A percentile compares a stretch with the other conserved stretches of the same genome.
Conservation (phyloP, 2,329 filamentous ascomycete genomes). For the Tolypocladium ovalisporum region DNA sequence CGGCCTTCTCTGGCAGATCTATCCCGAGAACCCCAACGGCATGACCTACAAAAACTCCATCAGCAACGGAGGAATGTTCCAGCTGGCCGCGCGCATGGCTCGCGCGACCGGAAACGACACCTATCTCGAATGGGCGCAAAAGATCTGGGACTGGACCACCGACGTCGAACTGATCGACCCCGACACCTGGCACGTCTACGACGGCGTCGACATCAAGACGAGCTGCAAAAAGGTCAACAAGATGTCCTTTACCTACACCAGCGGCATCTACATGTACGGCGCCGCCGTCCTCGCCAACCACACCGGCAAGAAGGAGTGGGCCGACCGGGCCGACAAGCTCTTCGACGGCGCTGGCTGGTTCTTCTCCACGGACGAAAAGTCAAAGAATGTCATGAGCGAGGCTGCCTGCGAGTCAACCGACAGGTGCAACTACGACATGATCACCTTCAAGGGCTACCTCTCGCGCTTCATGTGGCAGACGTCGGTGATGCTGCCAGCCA, state of each 20-base stretch:
- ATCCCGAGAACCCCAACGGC: slow-evolving; percentile 58
- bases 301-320: slow-evolving; percentile 43
- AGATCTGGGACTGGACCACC: slow-evolving; percentile 55
- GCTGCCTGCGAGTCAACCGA: slow-evolving; percentile 49
- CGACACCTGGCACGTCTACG: slow-evolving; percentile 42
- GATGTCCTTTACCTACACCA: slow-evolving; percentile 54
- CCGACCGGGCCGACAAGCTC: slow-evolving; percentile 37
- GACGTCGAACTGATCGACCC: slow-evolving; percentile 45
- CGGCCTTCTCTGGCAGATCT: slow-evolving; percentile 76
- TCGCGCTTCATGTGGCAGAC: slow-evolving; percentile 53
- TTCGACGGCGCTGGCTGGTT: slow-evolving; percentile 41
- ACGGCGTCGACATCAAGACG: slow-evolving; percentile 45
- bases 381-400: slow-evolving; percentile 53
- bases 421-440: slow-evolving; percentile 52
- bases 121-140: slow-evolving; percentile 55
- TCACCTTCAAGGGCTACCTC: slow-evolving; percentile 58
- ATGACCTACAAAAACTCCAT: slow-evolving; percentile 77
- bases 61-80: slow-evolving; percentile 74
- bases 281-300: slow-evolving; percentile 53
- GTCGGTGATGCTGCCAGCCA: slow-evolving; percentile 43
- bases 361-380: slow-evolving; percentile 40
- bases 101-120: slow-evolving; percentile 57
- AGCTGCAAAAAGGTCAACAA: slow-evolving; percentile 44
- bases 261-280: slow-evolving; percentile 55
- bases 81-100: slow-evolving; percentile 65